These are phyloP conservation scores for Cryptococcus amylolentus DNA, from an alignment of 1,284 basidiomycete species.

Conservation along the genomic window DNA sequence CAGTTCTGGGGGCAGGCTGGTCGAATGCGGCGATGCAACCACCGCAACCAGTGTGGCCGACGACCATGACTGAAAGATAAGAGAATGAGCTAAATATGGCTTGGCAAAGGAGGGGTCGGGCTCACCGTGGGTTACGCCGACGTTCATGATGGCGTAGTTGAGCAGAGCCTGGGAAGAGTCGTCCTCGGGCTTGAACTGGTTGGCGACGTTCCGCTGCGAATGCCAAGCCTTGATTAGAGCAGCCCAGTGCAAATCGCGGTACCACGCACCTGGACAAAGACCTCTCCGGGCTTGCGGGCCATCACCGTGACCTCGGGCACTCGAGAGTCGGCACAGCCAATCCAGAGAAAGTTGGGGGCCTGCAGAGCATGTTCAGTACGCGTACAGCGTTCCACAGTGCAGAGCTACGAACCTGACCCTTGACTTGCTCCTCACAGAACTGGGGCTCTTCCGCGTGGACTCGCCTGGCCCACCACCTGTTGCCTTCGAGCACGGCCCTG, in stretches of 20 bases:
- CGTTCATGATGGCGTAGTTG: constrained; percentile 70
- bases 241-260: background rate
- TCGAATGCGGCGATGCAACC: constrained; percentile 63
- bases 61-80: constrained; percentile 62
- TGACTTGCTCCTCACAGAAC: constrained; percentile 35
- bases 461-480: constrained; percentile 36
- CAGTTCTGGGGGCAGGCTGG: constrained; percentile 28
- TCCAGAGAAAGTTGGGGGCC: constrained; percentile 46
- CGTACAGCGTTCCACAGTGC: background rate
- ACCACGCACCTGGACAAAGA: constrained; percentile 58
- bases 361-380: constrained; percentile 7
- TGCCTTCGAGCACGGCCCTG: constrained; percentile 27
- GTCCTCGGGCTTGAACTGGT: constrained; percentile 77
- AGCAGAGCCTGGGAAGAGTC: constrained; percentile 74
- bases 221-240: background rate
- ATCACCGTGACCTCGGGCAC: constrained; percentile 46
- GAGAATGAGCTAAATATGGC: background rate
- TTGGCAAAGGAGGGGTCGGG: background rate
- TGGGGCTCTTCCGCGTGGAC: constrained; percentile 29
- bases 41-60: constrained; percentile 77
- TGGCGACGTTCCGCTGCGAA: constrained; percentile 46
- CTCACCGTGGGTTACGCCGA: constrained; percentile 79
- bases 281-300: constrained; percentile 58
- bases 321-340: constrained; percentile 49
- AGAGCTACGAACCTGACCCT: constrained; percentile 37